Base-by-base conservation (phyloP, 1,284 basidiomycete species). In the Tylopilus sp. region DNA sequence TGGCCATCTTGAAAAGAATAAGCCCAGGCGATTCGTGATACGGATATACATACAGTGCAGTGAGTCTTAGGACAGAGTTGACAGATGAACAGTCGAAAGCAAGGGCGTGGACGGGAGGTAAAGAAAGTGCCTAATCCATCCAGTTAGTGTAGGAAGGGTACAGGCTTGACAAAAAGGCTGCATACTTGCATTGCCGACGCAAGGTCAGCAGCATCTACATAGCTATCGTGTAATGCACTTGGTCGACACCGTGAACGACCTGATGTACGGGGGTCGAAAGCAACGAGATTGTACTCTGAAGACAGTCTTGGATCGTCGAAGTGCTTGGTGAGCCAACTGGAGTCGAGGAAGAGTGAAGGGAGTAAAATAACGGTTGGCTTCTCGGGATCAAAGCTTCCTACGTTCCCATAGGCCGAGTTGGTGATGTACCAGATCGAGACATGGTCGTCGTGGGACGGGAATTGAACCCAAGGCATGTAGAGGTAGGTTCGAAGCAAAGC, bases 181-280 rank as follows among this genome's bases (percentile, higher is more conserved):
- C 77, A 46, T 55, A 83, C 85, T 66, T 81, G 76, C 57, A 78
- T 77, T 44, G 78, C 81, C 20, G 78, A 74, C 3, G 83, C 86
- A 37, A 88, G 57, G 70, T 88, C 85, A 29, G 85, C 87, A 1
- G 85, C 83, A 35, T 84, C 80, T 2, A 87, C 84, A 78, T 85
- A 88, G 45, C 76, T 76, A 65, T 88, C 85, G 59, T 83, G 81
- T 35, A 73, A 70, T 6, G 75, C 77, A 44, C 70, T 79, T 9
- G 76, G 76, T 47, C 78, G 73, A 51, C 71, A 77, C 2, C 67
- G 62, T 10, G 83, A 85, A 62, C 70, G 74, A n/a, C 86, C 86
- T n/a, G 73, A 71, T n/a, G 76, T 73, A 7, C 85, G 78, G 57
- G 80, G 77, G 64, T 89, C 87, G 62, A 89, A 82, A 8, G 83